phyloP scores from a whole-genome alignment of 441 rosid genomes.

The Corymbia calophylla region DNA sequence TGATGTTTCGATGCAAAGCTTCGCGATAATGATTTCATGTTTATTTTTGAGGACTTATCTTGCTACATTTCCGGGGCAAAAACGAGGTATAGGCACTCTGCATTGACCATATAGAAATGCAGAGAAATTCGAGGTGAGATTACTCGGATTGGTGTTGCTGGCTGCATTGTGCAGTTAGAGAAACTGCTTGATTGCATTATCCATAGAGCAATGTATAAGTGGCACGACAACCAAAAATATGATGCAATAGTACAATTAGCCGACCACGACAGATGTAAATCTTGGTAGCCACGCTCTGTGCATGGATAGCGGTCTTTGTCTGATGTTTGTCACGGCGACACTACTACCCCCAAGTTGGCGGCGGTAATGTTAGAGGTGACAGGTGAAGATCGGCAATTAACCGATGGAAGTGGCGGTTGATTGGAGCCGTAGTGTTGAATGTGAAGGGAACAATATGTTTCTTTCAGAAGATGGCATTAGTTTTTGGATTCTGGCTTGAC shows the following conservation, averaged over 20 bases:
- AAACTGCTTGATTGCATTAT: background rate
- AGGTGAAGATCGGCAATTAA: background rate
- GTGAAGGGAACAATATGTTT: background rate
- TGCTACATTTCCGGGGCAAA: background rate
- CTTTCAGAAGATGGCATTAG: background rate
- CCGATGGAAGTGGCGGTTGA: background rate
- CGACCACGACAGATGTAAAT: background rate
- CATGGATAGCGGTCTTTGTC: background rate
- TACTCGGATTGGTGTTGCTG: background rate
- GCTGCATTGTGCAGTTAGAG: background rate
- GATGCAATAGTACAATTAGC: background rate
- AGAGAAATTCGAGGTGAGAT: background rate
- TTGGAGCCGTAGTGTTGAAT: background rate
- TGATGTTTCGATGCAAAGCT: background rate
- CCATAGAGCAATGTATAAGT: background rate
- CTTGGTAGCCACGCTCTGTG: background rate
- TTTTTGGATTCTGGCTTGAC: background rate
- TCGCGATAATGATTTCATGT: background rate
- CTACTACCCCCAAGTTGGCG: background rate
- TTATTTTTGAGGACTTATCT: background rate
- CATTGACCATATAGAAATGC: background rate
- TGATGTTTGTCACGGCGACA: background rate
- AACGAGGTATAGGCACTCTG: background rate
- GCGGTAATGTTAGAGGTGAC: background rate
- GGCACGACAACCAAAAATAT: background rate